Evolutionary conservation across 177 flowering plant genomes (phyloP), one percentile per base, ranked within the genome.

Genomic region (Vitis hybrid): DNA sequence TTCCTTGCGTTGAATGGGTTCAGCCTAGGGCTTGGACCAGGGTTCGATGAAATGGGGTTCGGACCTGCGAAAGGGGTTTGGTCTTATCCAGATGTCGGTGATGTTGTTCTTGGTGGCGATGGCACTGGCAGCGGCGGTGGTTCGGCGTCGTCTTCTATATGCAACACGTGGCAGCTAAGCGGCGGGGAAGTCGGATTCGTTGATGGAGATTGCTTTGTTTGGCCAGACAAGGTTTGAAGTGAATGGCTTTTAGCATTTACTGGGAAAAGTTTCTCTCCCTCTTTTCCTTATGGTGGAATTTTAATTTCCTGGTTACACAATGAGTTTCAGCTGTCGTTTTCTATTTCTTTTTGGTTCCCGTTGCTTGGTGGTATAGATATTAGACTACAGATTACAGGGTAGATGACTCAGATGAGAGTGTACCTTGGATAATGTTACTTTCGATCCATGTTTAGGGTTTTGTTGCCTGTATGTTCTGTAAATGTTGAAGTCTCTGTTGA

Each of bases 141-240:
- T 2, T 50, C 64, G 38, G 31, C 3, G 69, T 31, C 17, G 62
- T 11, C 76, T 15, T 4, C 60, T 10, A 79, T 73, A 11, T 69
- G 78, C 66, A 72, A 71, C 78, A 59, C 75, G 69, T 84, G 84
- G 87, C 85, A 75, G 73, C 28, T 78, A 28, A 60, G 19, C 33
- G 66, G 75, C 1, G 82, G 64, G 4, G 79, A 63, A 1, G 67
- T 71, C 3, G 78, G 72, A 3, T 60, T 74, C 11, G 72, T 28
- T 4, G 87, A 78, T 20, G 85, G 76, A 19, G 84, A 83, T 69
- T 76, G 74, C 73, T 76, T 78, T 63, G 56, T 63, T 18, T 86
- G 88, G 86, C 82, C 88, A 10, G 88, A 17, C 76, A 80, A 18
- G 76, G 75, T n/a, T 62, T 78, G 60, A 79, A 83, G 71, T 79